phyloP scores from a whole-genome alignment of 768 basidiomycete species.

The Sutorius australiensis region DNA sequence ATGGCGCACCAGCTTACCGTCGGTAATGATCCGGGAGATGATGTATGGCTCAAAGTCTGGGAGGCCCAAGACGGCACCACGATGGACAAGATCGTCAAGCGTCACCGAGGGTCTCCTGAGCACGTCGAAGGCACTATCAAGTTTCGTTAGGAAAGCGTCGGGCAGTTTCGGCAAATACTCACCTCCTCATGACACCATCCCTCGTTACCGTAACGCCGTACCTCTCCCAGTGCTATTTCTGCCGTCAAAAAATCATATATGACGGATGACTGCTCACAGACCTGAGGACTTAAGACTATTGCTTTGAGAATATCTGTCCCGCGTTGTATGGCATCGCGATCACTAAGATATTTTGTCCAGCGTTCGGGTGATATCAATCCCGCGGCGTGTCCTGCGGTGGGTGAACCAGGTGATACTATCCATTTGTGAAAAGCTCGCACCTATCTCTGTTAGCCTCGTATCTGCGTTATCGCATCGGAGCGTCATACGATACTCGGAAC shows the following conservation, averaged over 20 bases:
- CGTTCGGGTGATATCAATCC: conserved; percentile 44
- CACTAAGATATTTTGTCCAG: conserved; percentile 37
- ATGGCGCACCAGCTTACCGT: conserved; percentile 44
- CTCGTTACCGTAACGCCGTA: conserved; percentile 38
- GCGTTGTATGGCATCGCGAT: conserved; percentile 32
- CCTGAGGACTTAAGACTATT: conserved; percentile 41
- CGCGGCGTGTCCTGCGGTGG: conserved; percentile 32
- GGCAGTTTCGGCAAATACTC: not conserved
- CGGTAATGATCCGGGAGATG: conserved; percentile 61
- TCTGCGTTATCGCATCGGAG: conserved; percentile 90
- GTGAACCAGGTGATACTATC: not conserved
- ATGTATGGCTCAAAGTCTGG: conserved; percentile 46
- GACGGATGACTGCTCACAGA: conserved; percentile 5
- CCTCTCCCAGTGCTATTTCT: conserved; percentile 38
- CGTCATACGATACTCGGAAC: conserved; percentile 87
- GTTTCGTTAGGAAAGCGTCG: not conserved
- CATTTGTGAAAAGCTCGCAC: conserved; percentile 30
- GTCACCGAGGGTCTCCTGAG: conserved; percentile 57
- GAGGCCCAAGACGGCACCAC: conserved; percentile 42
- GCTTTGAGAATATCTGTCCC: conserved; percentile 36
- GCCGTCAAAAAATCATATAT: not conserved
- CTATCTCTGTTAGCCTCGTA: conserved; percentile 72
- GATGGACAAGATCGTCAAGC: conserved; percentile 39
- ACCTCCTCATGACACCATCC: conserved; percentile 48
- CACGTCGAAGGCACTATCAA: conserved; percentile 67